Evolutionary conservation across 1,139 yeast species (phyloP).

Genomic region (Yamadazyma blattariae): DNA sequence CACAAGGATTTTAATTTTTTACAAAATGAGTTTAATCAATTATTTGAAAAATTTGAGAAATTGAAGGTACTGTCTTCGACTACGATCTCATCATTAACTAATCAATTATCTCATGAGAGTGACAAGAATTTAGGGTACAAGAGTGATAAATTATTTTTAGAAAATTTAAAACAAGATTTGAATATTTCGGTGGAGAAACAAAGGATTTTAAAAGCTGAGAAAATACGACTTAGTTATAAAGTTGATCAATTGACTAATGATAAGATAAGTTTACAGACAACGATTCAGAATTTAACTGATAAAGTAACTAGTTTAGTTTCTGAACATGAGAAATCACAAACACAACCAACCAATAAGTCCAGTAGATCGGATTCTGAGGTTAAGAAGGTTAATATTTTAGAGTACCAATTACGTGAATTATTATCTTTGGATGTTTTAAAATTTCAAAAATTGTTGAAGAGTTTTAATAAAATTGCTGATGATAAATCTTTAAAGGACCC

Average conservation of each 20-base stretch:
- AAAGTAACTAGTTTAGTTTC: conserved; percentile 22
- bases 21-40: conserved; percentile 21
- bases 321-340: conserved; percentile 17
- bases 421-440: conserved; percentile 35
- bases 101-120: conserved; percentile 27
- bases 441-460: conserved; percentile 41
- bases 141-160: conserved; percentile 20
- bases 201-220: conserved; percentile 47
- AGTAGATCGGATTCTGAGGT: conserved; percentile 3
- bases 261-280: conserved; percentile 30
- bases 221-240: conserved; percentile 40
- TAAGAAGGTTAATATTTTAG: conserved; percentile 22
- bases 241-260: conserved; percentile 39
- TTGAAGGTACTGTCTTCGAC: conserved; percentile 24
- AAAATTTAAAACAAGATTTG: conserved; percentile 36
- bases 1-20: conserved; percentile 22
- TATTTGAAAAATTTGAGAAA: conserved; percentile 21
- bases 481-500: conserved; percentile 58
- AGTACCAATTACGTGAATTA: conserved; percentile 38
- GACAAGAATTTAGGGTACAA: conserved; percentile 21
- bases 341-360: too few species aligned
- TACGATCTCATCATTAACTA: conserved; percentile 26
- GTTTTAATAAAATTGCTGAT: conserved; percentile 57
- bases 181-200: conserved; percentile 47
- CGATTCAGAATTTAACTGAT: conserved; percentile 30